A percentile compares a stretch with the other conserved stretches of the same genome.
phyloP scores from a whole-genome alignment of 2,329 filamentous ascomycete species.

The Colletotrichum siamense region DNA sequence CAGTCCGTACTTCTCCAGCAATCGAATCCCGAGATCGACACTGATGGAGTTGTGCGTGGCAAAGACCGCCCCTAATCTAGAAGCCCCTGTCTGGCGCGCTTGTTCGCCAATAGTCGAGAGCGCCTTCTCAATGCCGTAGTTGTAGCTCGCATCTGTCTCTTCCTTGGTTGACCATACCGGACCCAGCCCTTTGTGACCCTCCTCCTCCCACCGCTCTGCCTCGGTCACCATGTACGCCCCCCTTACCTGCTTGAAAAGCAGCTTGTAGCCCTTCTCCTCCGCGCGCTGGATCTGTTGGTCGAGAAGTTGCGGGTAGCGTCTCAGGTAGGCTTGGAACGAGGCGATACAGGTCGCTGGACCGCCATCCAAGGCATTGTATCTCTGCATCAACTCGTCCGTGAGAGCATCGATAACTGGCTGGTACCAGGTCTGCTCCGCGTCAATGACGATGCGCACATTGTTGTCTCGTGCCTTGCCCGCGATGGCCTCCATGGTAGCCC shows the following conservation, averaged over 20 bases:
- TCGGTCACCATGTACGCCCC: constrained; percentile 1
- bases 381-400: not conserved
- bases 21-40: not conserved
- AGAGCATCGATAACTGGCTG: not conserved
- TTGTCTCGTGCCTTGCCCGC: not conserved
- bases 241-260: constrained; percentile 18
- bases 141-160: not conserved
- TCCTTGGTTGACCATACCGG: not conserved
- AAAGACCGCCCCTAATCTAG: constrained; percentile 13
- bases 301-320: constrained; percentile 18
- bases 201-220: constrained; percentile 12
- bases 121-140: not conserved
- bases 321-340: not conserved
- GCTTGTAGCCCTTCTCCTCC: constrained; percentile 23
- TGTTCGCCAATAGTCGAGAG: not conserved
- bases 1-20: not conserved
- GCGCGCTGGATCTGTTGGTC: constrained; percentile 26
- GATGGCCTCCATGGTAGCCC: not conserved
- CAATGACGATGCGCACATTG: not conserved
- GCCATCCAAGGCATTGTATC: not conserved
- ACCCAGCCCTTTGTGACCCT: not conserved
- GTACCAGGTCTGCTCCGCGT: not conserved
- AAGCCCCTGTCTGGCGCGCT: not conserved
- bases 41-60: not conserved
- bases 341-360: not conserved